Conservation (phyloP, 2,329 filamentous ascomycete species). For the Cordyceps farinosa region DNA sequence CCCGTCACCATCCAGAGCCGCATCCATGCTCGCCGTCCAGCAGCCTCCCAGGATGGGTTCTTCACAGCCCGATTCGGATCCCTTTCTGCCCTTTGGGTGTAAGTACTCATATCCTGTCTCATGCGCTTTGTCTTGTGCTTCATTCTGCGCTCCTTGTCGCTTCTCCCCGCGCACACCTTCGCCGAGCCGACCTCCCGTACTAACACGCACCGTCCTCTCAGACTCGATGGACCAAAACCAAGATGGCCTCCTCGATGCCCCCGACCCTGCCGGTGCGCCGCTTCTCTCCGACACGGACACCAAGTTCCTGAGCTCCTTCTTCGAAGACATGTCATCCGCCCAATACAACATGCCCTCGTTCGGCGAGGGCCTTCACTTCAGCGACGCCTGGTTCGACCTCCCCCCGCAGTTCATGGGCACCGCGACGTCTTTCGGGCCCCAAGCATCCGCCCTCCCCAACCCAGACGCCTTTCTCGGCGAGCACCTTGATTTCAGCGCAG, state of each 20-base stretch:
- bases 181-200: slow-evolving; percentile 13
- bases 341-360: slow-evolving; percentile 48
- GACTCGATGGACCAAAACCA: slow-evolving; percentile 44
- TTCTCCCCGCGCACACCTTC: neutral
- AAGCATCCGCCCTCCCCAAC: slow-evolving; percentile 27
- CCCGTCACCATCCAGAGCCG: slow-evolving; percentile 26
- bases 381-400: slow-evolving; percentile 53
- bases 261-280: slow-evolving; percentile 62
- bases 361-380: slow-evolving; percentile 49
- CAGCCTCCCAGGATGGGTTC: slow-evolving; percentile 56
- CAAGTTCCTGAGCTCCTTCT: slow-evolving; percentile 55
- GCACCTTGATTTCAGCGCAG: slow-evolving; percentile 8
- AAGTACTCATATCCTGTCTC: slow-evolving; percentile 34
- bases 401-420: slow-evolving; percentile 65
- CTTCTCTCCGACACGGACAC: slow-evolving; percentile 61
- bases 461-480: slow-evolving; percentile 23
- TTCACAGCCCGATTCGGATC: slow-evolving; percentile 50
- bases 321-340: slow-evolving; percentile 51
- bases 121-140: slow-evolving; percentile 7
- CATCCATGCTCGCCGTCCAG: slow-evolving; percentile 56
- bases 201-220: slow-evolving; percentile 24
- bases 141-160: neutral
- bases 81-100: slow-evolving; percentile 65
- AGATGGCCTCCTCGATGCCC: slow-evolving; percentile 50
- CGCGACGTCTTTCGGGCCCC: slow-evolving; percentile 59